phyloP scores from a whole-genome alignment of 495 filamentous ascomycete species.

The Annulohypoxylon maeteangense region DNA sequence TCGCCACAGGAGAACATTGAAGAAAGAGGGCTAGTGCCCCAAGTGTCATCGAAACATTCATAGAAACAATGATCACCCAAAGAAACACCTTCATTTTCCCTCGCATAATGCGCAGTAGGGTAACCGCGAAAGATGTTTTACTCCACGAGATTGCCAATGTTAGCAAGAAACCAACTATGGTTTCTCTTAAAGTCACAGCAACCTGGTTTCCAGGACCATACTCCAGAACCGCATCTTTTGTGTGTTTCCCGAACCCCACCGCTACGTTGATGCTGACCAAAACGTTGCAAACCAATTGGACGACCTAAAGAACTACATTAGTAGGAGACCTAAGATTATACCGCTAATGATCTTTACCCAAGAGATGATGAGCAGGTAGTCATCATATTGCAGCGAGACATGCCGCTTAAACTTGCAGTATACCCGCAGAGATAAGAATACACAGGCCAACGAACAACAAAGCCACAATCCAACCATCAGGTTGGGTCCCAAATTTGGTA shows the following conservation, averaged over 20 bases:
- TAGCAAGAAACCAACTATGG: not conserved
- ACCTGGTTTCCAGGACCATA: not conserved
- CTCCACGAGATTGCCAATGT: not conserved
- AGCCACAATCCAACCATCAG: not conserved
- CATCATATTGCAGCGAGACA: not conserved
- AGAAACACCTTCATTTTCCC: not conserved
- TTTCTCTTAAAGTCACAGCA: not conserved
- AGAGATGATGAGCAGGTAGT: not conserved
- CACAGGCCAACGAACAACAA: slow-evolving; percentile 1
- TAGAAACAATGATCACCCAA: not conserved
- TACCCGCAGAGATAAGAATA: not conserved
- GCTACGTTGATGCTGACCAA: not conserved
- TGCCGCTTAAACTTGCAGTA: slow-evolving; percentile 1
- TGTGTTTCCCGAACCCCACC: not conserved
- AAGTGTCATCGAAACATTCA: not conserved
- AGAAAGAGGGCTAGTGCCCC: not conserved
- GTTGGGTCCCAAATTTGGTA: slow-evolving; percentile 7
- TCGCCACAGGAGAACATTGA: not conserved
- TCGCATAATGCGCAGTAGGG: not conserved
- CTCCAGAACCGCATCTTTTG: not conserved
- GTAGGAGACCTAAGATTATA: not conserved
- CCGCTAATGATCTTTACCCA: not conserved
- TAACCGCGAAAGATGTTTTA: not conserved
- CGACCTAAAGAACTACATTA: not conserved
- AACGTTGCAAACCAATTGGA: not conserved